Evolutionary conservation across 2,329 filamentous ascomycete genomes (phyloP), one percentile per base, ranked within the genome.

Genomic region (Domatiomyces catenatus): DNA sequence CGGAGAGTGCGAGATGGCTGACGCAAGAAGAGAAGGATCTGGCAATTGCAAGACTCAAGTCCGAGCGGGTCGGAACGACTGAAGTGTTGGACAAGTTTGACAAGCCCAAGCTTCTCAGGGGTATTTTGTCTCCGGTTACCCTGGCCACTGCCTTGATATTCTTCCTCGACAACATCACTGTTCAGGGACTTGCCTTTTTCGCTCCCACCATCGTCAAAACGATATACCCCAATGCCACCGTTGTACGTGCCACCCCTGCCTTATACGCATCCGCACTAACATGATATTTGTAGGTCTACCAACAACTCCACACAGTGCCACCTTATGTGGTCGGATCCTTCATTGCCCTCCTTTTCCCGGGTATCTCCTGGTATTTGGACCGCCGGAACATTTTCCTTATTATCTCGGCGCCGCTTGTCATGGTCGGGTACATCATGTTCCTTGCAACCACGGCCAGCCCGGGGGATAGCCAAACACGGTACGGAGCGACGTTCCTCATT

Each of bases 361-460:
- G 77, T 74, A 61, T 83, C 77, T 73, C 71, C 74, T n/a, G 67
- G 74, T 49, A 79, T 84, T 20, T 44, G 3, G 47, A 24, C 75
- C 66, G 66, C 1, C 73, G 83, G 6, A 71, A 75, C 32, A 69
- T 81, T 42, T 78, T 83, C 63, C 73, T 84, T 59, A 72, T 82
- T 46, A 51, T 72, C 15, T 71, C 70, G 1, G 74, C 79, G 0
- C 80, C 81, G 0, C 62, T 84, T 4, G 75, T 81, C 56, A 84
- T 86, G 72, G 62, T 74, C 2, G 82, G 82, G 0, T 85, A 84
- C 63, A 75, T 77, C 61, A 79, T 85, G 72, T 85, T 84, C 64
- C 68, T 85, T 0, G 79, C 76, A 5, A 75, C 70, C 8, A 63
- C 63, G 4, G 19, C 63, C 3, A 60, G 75, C 47, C 28, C 28